Evolutionary conservation across 371 early-diverging fungal species (phyloP), one percentile per base, ranked within the genome.

Genomic region (Apophysomyces variabilis): DNA sequence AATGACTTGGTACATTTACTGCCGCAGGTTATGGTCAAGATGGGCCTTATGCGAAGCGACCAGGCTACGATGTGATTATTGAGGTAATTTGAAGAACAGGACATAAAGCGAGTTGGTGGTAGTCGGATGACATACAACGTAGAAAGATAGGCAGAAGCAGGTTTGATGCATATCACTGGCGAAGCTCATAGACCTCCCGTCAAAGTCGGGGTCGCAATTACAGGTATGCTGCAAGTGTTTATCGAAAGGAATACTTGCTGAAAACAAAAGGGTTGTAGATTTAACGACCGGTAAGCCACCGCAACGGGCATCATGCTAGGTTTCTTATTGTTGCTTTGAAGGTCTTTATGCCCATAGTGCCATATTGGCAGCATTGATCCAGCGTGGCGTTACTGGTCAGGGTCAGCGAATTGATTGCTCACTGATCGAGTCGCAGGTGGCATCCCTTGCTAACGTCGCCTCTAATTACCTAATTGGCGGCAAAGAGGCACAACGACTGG

Each of bases 121-220:
- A 26, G 32, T 26, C 32, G 3, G 32, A 26, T 26, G 32, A 26
- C 1, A 26, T 26, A 26, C 32, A 26, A 26, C 32, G 32, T 2
- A 3, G 38, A 38, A 59, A 35, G 5, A 43, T 56, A 80, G 74
- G 95, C 94, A 7, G 95, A 95, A 67, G 96, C 93, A 16, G 97
- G 97, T 5, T 68, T 97, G 58, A 97, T 97, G 96, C 90, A 95
- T 74, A 96, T 97, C 47, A 97, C 97, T 4, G 97, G 97, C 16
- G 94, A 95, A 67, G 83, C 83, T 12, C 78, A 87, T 58, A 90
- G 95, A 0, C 66, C 81, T 44, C 96, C 96, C 6, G 97, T 95
- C 67, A 97, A 97, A 72, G 95, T 95, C 3, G 97, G 97, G 36
- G 97, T 97, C 0, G 97, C 97, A 0, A 93, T 97, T 14, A 96